Percentiles rank a stretch among this genome's conserved stretches.
phyloP scores from a whole-genome alignment of 139 green algal species.

The Tetratostichococcus sp. region DNA sequence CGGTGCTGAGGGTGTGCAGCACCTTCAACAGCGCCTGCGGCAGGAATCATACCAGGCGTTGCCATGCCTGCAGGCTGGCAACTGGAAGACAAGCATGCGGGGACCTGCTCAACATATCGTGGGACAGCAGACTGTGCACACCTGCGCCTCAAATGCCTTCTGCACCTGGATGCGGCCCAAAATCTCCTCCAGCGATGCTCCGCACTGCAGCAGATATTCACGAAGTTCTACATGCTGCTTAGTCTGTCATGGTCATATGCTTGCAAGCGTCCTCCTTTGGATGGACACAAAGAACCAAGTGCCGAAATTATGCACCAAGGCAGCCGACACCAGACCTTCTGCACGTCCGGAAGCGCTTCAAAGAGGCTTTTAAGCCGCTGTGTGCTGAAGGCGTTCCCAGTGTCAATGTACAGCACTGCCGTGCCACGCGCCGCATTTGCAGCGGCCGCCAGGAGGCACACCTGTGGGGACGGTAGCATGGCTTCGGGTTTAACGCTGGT shows the following conservation, averaged over 20 bases:
- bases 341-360: not conserved
- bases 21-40: not conserved
- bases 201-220: not conserved
- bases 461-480: slow-evolving; percentile 5
- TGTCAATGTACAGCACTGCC: slow-evolving; percentile 47
- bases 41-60: too few relatives aligned
- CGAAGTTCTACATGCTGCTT: too few relatives aligned
- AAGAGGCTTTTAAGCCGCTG: not conserved
- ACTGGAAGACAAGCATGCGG: too few relatives aligned
- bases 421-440: slow-evolving; percentile 26
- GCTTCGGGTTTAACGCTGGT: too few relatives aligned
- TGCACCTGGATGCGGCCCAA: not conserved
- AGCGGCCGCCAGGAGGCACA: slow-evolving; percentile 34
- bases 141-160: not conserved
- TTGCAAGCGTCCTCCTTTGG: too few relatives aligned
- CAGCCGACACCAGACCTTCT: not conserved
- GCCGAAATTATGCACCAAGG: too few relatives aligned
- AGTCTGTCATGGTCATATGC: too few relatives aligned
- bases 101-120: too few relatives aligned
- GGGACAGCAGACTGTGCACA: not conserved
- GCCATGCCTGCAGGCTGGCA: too few relatives aligned
- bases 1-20: not conserved
- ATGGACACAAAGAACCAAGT: too few relatives aligned
- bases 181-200: not conserved
- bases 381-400: slow-evolving; percentile 34